Evolutionary conservation across 805 yeast genomes (phyloP).

Genomic region (Saccharomycopsis oosterbeekiorum): DNA sequence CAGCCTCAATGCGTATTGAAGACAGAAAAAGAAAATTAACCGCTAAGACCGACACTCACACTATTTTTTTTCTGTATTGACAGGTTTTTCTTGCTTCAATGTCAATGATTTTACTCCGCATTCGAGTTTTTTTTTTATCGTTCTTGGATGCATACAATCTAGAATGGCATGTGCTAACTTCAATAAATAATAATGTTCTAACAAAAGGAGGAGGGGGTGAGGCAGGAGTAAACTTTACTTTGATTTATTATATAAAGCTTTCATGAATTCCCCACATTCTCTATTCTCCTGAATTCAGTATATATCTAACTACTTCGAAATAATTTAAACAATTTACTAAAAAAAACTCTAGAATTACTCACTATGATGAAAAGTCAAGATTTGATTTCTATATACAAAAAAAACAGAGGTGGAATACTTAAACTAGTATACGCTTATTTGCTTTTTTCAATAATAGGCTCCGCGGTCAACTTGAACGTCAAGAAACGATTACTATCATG

Average conservation of each 20-base stretch:
- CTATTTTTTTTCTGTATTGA: not conserved
- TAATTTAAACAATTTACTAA: too few relatives aligned
- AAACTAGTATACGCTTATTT: constrained; percentile 12
- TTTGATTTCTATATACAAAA: not conserved
- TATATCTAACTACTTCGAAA: too few relatives aligned
- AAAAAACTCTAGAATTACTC: too few relatives aligned
- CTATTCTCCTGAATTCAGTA: too few relatives aligned
- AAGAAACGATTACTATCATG: constrained; percentile 20
- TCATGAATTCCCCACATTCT: not conserved
- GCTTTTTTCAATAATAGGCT: constrained; percentile 14
- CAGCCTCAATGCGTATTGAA: too few relatives aligned
- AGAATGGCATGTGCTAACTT: not conserved
- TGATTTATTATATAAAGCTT: not conserved
- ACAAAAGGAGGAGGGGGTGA: not conserved
- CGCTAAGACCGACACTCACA: too few relatives aligned
- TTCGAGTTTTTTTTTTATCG: not conserved
- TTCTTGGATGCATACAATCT: not conserved
- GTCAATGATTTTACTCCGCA: not conserved
- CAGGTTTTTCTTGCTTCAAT: not conserved
- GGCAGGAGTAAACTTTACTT: too few relatives aligned
- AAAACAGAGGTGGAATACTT: constrained; percentile 5
- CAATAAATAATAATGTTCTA: not conserved
- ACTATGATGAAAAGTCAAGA: not conserved
- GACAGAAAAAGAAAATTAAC: too few relatives aligned
- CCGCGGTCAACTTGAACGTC: constrained; percentile 13